phyloP scores from a whole-genome alignment of 2,329 filamentous ascomycete species.

The Scytalidium lignicola region DNA sequence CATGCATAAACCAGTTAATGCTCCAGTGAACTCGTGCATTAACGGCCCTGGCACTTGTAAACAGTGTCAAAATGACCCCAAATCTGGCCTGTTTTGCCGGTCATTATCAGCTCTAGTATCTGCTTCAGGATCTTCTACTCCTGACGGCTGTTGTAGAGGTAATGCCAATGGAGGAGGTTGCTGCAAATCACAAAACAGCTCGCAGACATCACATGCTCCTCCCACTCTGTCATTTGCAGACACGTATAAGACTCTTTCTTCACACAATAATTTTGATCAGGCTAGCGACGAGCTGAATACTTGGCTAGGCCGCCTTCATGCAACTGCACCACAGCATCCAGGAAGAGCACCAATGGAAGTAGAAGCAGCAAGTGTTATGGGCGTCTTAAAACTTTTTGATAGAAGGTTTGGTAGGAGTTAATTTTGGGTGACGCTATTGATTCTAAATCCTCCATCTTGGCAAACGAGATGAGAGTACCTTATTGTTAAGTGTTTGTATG shows the following conservation, averaged over 20 bases:
- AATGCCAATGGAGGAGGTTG: conserved; percentile 56
- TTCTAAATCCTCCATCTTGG: background rate
- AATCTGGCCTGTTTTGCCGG: conserved; percentile 78
- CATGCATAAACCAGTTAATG: conserved; percentile 24
- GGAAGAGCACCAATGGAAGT: conserved; percentile 62
- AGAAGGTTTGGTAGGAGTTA: conserved; percentile 57
- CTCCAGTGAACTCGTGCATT: conserved; percentile 21
- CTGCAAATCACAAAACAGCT: conserved; percentile 42
- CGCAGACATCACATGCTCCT: conserved; percentile 21
- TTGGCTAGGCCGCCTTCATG: conserved; percentile 70
- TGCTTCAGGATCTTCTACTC: conserved; percentile 22
- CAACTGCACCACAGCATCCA: conserved; percentile 38
- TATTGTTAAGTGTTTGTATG: no score
- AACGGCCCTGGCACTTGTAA: conserved; percentile 74
- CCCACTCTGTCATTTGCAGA: conserved; percentile 67
- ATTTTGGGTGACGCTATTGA: conserved; percentile 1
- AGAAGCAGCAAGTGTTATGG: conserved; percentile 80
- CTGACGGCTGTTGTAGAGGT: conserved; percentile 58
- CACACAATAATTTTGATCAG: conserved; percentile 69
- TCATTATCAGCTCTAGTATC: conserved; percentile 61
- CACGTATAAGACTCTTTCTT: conserved; percentile 72
- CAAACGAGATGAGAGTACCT: background rate
- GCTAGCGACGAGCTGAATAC: conserved; percentile 69
- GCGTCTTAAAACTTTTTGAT: conserved; percentile 77
- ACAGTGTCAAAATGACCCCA: conserved; percentile 72